Base-by-base conservation (phyloP, 2,329 filamentous ascomycete species). In the Neoascochyta sp. region DNA sequence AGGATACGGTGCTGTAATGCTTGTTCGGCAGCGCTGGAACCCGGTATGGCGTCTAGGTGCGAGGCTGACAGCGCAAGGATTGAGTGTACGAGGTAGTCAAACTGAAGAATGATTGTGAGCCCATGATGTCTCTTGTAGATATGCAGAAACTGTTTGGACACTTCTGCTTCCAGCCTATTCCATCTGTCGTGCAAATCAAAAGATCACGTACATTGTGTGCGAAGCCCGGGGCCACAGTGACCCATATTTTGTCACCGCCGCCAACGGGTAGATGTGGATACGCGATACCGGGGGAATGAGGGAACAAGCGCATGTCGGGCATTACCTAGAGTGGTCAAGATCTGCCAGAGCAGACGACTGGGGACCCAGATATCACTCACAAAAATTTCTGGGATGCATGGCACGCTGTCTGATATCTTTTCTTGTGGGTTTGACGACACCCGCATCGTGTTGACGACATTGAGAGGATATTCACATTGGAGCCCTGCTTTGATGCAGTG, bases 31-130 rank as follows among this genome's bases (percentile, higher is more conserved):
- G 83, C 69, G 36, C 68, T 69, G 2, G 68, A 54, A 35, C 74
- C 55, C 2, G 57, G 75, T 1, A 65, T 57, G 4, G 63, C 61
- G 45, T 73, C 70, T 4, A 85, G 69, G 41, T 84, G 77, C 0
- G 80, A 83, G 17, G 81, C 82, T 1, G 81, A 71, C 37, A 83
- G 71, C 9, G 79, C 80, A 0, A 83, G 70, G 28, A 86, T 79
- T 4, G 80, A 78, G 53, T 86, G 81, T 74, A 86, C 83, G 7
- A 83, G 68, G 36, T 78, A 82, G 33, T 81, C 76, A 43, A 81
- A 72, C 72, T 80, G 34, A 13, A 31, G 41, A 25, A 11, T 36
- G 21, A 4, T n/a, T 11, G 16, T 19, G 10, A 27, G 10, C n/a
- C n/a, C n/a, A n/a, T n/a, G n/a, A n/a, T n/a, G n/a, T n/a, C n/a